Percentiles rank a stretch among this genome's conserved stretches.
These are phyloP conservation scores for Acephala macrosclerotiorum DNA, from an alignment of 2,329 filamentous ascomycete species.

Conservation along the genomic window DNA sequence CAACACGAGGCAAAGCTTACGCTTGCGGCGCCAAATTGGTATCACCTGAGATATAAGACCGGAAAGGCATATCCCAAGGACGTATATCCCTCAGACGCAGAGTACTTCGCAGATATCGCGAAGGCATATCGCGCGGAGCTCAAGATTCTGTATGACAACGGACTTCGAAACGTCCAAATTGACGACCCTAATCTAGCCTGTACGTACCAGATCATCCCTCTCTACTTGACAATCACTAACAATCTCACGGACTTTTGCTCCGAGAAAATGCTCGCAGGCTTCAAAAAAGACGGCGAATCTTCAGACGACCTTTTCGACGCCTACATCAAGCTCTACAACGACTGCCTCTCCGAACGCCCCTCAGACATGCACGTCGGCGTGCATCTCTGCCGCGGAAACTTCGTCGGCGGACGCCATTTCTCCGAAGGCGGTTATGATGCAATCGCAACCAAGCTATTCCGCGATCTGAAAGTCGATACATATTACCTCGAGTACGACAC, in stretches of 20 bases:
- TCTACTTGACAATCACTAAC: constrained; percentile 22
- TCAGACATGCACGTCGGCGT: constrained; percentile 78
- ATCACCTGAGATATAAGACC: constrained; percentile 68
- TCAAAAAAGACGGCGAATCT: constrained; percentile 72
- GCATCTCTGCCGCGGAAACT: constrained; percentile 76
- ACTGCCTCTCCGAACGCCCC: constrained; percentile 68
- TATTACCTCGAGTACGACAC: constrained; percentile 77
- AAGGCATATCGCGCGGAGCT: constrained; percentile 60
- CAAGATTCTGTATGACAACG: constrained; percentile 58
- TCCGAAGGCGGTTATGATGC: constrained; percentile 72
- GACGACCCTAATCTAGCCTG: constrained; percentile 68
- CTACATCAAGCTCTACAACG: constrained; percentile 81
- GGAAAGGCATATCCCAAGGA: constrained; percentile 58
- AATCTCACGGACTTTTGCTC: constrained; percentile 70
- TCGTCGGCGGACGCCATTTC: constrained; percentile 71
- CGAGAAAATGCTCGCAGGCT: constrained; percentile 73
- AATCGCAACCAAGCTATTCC: constrained; percentile 72
- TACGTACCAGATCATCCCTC: constrained; percentile 46
- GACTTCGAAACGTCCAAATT: constrained; percentile 60
- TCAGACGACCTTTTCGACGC: constrained; percentile 75
- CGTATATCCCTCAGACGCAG: constrained; percentile 57
- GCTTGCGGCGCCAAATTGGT: constrained; percentile 72
- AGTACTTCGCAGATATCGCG: constrained; percentile 62
- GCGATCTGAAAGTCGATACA: constrained; percentile 67
- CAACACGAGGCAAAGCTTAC: constrained; percentile 74